A percentile compares a stretch with the other conserved stretches of the same genome.
Conservation (phyloP, 2,329 filamentous ascomycete species). For the Verticillium alfalfae region DNA sequence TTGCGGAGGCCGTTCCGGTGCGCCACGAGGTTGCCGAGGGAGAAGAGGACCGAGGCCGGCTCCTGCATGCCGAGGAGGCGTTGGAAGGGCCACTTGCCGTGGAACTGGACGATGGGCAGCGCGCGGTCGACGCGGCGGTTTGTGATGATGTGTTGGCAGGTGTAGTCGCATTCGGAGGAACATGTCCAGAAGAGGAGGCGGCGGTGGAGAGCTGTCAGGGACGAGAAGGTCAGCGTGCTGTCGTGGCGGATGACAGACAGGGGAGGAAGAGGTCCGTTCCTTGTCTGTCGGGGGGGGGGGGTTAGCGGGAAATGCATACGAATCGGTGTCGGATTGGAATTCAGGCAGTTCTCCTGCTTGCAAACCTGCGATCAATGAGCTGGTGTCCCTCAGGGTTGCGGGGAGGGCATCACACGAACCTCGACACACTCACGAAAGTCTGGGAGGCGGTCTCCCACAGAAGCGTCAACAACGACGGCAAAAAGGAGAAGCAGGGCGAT, state of each 20-base stretch:
- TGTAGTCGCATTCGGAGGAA: constrained; percentile 92
- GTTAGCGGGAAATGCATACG: constrained; percentile 43
- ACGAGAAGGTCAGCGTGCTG: constrained; percentile 3
- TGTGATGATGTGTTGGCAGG: constrained; percentile 92
- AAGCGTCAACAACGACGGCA: constrained; percentile 53
- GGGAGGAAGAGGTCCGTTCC: background rate
- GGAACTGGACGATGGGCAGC: constrained; percentile 78
- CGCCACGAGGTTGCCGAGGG: constrained; percentile 81
- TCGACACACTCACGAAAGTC: constrained; percentile 84
- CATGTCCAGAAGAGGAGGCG: constrained; percentile 90
- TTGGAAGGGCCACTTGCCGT: constrained; percentile 97
- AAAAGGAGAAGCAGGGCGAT: constrained; percentile 32
- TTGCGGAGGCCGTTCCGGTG: constrained; percentile 73
- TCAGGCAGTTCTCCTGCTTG: constrained; percentile 70
- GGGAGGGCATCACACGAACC: constrained; percentile 44
- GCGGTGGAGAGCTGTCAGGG: constrained; percentile 65
- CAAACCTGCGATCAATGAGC: constrained; percentile 57
- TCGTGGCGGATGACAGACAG: background rate
- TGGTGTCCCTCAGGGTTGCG: background rate
- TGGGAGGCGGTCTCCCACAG: constrained; percentile 75
- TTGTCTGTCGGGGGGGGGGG: constrained; percentile 2
- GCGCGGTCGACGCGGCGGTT: constrained; percentile 59
- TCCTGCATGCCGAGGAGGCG: constrained; percentile 91
- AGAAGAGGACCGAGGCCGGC: constrained; percentile 89
- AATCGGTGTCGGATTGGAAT: constrained; percentile 56